Evolutionary conservation across 208 protist species (phyloP), one percentile per base, ranked within the genome.

Genomic region (Trypanosoma avium): DNA sequence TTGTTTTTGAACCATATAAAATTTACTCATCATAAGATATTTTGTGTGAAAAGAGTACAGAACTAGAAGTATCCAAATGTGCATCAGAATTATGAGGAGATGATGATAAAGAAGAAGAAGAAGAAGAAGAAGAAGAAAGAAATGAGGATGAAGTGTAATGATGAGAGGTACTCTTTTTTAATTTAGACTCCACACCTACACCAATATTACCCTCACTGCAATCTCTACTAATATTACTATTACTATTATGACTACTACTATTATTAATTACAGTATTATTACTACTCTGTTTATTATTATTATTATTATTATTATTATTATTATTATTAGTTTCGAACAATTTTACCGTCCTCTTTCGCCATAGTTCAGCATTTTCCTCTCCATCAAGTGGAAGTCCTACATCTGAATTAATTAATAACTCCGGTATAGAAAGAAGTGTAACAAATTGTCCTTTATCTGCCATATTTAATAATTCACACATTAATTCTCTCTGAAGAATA

Each of bases 401-500:
- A 32, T 8, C 29, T 32, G 21, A 48, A 43, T 21, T 26, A 0
- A 24, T 5, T 33, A 89, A 69, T n/a, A 89, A 42, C n/a, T 64
- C 54, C 9, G 81, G 73, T 0, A 74, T 70, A 9, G 62, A 45
- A 5, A 92, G 65, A 42, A 92, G 9, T 10, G 75, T 77, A 42
- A 82, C 70, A 60, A 92, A 91, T 42, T 43, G 61, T 42, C 75
- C 43, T n/a, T 58, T 30, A 15, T 69, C 27, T n/a, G 79, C 83
- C 27, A 86, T 61, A 1, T 60, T 9, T 48, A 59, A 68, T 21
- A 90, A 55, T 45, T 84, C 79, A 46, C 64, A 32, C 30, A 78
- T 30, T 33, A 88, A 49, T 15, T 36, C 53, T 15, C 47, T 52
- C 62, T 90, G 79, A 27, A 81, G 52, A 26, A 21, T 33, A 12